Conservation (phyloP, 495 filamentous ascomycete genomes). For the Xylaria acuta region DNA sequence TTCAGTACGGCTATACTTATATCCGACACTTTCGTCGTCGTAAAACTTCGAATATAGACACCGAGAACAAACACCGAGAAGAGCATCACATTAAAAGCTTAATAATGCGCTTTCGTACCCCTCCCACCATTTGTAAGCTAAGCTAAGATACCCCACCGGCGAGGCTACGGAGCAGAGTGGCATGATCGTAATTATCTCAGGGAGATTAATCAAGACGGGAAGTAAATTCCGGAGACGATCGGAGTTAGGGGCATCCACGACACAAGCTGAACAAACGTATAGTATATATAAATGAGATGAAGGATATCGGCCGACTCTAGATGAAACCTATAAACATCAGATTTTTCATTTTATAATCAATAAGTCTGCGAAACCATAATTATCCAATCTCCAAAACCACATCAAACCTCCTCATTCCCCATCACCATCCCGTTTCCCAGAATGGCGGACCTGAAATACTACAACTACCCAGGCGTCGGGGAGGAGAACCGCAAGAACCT, state of each 20-base stretch:
- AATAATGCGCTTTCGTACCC: neutral
- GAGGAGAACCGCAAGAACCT: conserved; percentile 43
- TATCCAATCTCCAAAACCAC: neutral
- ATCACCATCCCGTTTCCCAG: neutral
- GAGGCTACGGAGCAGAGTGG: neutral
- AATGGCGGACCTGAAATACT: conserved; percentile 37
- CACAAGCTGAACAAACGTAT: neutral
- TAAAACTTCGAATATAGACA: neutral
- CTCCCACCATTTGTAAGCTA: conserved; percentile 2
- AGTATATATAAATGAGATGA: neutral
- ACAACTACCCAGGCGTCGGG: conserved; percentile 52
- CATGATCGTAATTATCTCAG: neutral
- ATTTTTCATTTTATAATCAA: neutral
- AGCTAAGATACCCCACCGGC: neutral
- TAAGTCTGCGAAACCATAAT: neutral
- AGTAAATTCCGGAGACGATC: neutral
- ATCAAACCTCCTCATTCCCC: neutral
- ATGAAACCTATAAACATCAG: neutral
- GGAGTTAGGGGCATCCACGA: neutral
- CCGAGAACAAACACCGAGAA: neutral
- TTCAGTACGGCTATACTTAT: neutral
- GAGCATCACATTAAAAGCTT: neutral
- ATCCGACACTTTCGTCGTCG: neutral
- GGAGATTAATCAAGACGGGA: neutral
- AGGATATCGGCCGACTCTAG: neutral